phyloP scores from a whole-genome alignment of 805 yeast genomes.

The Lipomyces spencermartinsiae region DNA sequence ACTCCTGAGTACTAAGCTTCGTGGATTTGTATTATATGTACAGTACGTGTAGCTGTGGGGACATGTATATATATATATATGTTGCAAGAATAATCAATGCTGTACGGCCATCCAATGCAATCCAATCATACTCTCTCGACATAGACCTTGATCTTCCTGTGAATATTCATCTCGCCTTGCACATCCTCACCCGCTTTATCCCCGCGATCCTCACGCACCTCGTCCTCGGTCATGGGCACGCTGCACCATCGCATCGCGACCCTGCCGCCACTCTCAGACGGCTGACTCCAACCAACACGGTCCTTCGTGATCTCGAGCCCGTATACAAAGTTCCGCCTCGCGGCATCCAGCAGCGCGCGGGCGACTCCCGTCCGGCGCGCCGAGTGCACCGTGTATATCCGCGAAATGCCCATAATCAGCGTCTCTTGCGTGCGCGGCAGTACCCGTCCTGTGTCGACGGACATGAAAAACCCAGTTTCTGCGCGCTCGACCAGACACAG shows the following conservation, averaged over 20 bases:
- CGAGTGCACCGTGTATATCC: constrained; percentile 48
- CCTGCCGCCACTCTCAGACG: constrained; percentile 59
- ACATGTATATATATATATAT: background rate
- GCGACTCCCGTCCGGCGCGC: constrained; percentile 57
- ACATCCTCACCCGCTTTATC: constrained; percentile 4
- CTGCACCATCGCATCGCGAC: constrained; percentile 49
- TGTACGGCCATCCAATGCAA: background rate
- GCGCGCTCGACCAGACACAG: constrained; percentile 39
- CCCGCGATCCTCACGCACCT: constrained; percentile 16
- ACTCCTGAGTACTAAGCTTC: background rate
- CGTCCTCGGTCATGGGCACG: constrained; percentile 20
- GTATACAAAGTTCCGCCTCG: constrained; percentile 51
- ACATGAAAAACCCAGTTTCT: constrained; percentile 41
- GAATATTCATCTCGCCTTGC: background rate
- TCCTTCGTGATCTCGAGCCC: constrained; percentile 51
- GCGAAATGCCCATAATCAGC: constrained; percentile 51
- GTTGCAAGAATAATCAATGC: constrained; percentile 1
- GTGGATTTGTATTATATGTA: background rate
- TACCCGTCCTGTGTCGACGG: constrained; percentile 50
- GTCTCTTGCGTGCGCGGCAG: constrained; percentile 50
- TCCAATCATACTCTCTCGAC: constrained; percentile 10
- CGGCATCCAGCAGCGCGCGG: constrained; percentile 48
- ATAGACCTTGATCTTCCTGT: constrained; percentile 28
- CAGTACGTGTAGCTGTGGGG: background rate
- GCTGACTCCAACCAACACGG: constrained; percentile 65